Percentiles rank a stretch among this genome's conserved stretches.
These are phyloP conservation scores for Spatholobus suberectus DNA, from an alignment of 306 rosid genomes.

Conservation along the genomic window DNA sequence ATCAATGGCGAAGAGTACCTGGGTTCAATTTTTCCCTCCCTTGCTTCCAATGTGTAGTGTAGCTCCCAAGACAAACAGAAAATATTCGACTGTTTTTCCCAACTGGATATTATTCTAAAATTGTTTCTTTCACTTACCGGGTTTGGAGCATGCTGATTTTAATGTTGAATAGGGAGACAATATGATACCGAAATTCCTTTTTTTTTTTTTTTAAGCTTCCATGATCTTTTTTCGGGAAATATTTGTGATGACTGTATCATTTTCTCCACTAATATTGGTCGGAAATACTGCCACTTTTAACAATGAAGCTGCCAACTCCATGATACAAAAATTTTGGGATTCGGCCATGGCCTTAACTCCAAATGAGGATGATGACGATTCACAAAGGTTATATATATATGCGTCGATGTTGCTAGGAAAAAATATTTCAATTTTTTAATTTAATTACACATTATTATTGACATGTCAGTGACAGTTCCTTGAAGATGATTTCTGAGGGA, in stretches of 20 bases:
- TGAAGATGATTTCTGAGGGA: conserved; percentile 79
- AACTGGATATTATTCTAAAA: neutral
- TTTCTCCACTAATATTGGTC: conserved; percentile 59
- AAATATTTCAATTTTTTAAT: neutral
- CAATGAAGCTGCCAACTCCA: conserved; percentile 71
- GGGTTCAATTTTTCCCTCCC: neutral
- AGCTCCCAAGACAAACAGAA: neutral
- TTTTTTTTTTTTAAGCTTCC: neutral
- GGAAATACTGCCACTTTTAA: conserved; percentile 67
- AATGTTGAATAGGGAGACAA: conserved; percentile 8
- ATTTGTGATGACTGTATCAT: neutral
- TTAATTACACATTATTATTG: conserved; percentile 36
- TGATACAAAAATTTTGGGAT: conserved; percentile 98
- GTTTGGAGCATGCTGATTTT: conserved; percentile 11
- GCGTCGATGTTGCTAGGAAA: conserved; percentile 12
- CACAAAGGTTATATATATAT: conserved; percentile 62
- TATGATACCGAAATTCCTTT: neutral
- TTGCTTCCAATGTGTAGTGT: neutral
- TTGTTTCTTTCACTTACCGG: neutral
- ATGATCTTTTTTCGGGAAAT: neutral
- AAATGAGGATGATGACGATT: conserved; percentile 75
- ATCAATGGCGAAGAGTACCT: neutral
- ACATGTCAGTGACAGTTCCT: conserved; percentile 72
- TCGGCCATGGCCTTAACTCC: conserved; percentile 84
- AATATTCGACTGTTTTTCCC: neutral